These are phyloP conservation scores for Plasmodium cynomolgi DNA, from an alignment of 169 alveolate genomes.

Conservation along the genomic window DNA sequence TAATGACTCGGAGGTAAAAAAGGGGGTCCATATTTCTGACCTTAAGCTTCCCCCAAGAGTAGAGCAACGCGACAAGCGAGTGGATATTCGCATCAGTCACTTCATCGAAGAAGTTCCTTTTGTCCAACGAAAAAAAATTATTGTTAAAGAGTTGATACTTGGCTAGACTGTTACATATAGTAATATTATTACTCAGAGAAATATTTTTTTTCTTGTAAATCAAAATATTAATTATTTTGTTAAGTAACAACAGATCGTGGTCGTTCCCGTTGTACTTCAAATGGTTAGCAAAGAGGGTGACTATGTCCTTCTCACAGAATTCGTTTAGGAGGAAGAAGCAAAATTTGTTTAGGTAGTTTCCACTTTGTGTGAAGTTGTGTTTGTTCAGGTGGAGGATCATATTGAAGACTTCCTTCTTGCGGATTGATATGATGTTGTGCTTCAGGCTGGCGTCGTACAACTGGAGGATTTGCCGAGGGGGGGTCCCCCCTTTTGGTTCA, in stretches of 20 bases:
- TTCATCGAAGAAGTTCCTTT: slow-evolving; percentile 15
- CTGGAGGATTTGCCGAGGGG: background rate
- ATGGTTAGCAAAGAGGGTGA: slow-evolving; percentile 26
- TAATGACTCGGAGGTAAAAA: slow-evolving; percentile 20
- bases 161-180: slow-evolving; percentile 33
- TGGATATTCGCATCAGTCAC: slow-evolving; percentile 32
- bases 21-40: slow-evolving; percentile 9
- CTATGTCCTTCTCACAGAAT: slow-evolving; percentile 37
- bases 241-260: slow-evolving; percentile 19
- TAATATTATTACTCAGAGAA: slow-evolving; percentile 33
- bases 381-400: background rate
- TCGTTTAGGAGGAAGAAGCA: slow-evolving; percentile 31
- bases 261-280: slow-evolving; percentile 10
- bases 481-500: background rate
- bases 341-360: background rate
- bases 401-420: slow-evolving; percentile 33
- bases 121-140: slow-evolving; percentile 43
- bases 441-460: slow-evolving; percentile 12
- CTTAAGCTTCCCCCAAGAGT: slow-evolving; percentile 58
- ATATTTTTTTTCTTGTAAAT: slow-evolving; percentile 45
- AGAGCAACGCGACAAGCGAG: slow-evolving; percentile 46
- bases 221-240: slow-evolving; percentile 54
- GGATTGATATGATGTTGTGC: slow-evolving; percentile 18
- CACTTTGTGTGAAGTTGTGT: slow-evolving; percentile 18
- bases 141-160: slow-evolving; percentile 42